phyloP scores from a whole-genome alignment of 495 filamentous ascomycete species.

The Lasiosphaeriaceae sp. region DNA sequence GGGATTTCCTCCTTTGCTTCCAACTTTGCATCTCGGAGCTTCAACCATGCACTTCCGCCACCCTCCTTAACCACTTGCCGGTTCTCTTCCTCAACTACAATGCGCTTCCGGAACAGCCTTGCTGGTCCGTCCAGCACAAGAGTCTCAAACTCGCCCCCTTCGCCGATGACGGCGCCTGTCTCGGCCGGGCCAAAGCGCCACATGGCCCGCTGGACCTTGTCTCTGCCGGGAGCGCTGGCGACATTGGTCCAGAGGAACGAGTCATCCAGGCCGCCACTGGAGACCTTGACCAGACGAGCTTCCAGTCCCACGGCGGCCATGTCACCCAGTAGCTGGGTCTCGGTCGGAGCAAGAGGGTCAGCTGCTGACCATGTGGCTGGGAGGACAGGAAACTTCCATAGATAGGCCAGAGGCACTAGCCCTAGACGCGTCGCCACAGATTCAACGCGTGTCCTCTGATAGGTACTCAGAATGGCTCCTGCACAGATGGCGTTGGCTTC shows the following conservation, averaged over 20 bases:
- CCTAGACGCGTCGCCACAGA: constrained; percentile 75
- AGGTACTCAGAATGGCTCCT: constrained; percentile 89
- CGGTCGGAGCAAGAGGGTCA: constrained; percentile 28
- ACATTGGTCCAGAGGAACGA: constrained; percentile 82
- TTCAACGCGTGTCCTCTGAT: constrained; percentile 92
- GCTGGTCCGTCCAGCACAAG: constrained; percentile 76
- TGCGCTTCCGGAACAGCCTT: constrained; percentile 64
- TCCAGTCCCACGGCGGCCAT: constrained; percentile 76
- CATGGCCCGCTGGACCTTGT: constrained; percentile 58
- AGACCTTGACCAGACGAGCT: constrained; percentile 88
- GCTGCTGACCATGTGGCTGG: constrained; percentile 28
- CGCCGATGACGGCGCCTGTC: constrained; percentile 73
- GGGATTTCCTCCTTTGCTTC: constrained; percentile 40
- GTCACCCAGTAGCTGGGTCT: constrained; percentile 64
- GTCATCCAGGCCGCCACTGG: constrained; percentile 82
- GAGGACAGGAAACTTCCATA: constrained; percentile 87
- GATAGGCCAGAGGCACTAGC: constrained; percentile 73
- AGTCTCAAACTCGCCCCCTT: constrained; percentile 97
- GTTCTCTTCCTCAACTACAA: constrained; percentile 57
- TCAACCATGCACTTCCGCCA: constrained; percentile 67
- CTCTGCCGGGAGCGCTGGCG: constrained; percentile 45
- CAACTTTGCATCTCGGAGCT: constrained; percentile 53
- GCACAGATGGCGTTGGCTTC: constrained; percentile 79
- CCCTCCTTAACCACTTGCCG: constrained; percentile 56
- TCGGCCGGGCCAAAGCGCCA: constrained; percentile 61